A percentile compares a stretch with the other conserved stretches of the same genome.
These are phyloP conservation scores for Sindora glabra DNA, from an alignment of 306 rosid genomes.

Conservation along the genomic window DNA sequence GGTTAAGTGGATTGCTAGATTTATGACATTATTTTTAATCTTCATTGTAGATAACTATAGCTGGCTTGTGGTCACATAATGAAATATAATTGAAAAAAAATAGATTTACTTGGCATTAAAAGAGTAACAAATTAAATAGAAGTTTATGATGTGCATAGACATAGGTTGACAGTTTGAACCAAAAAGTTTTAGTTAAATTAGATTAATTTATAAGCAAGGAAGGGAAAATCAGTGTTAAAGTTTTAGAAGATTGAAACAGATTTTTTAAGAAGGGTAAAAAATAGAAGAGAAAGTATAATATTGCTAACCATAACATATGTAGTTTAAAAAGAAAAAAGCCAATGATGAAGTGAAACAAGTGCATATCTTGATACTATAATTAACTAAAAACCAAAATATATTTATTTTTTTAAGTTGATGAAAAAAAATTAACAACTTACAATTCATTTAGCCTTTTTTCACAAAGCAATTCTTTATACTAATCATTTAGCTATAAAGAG, in stretches of 20 bases:
- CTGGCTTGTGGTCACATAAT: constrained; percentile 76
- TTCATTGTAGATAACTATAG: constrained; percentile 58
- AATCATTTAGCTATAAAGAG: constrained; percentile 13
- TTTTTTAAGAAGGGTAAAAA: no score
- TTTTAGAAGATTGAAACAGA: constrained; percentile 65
- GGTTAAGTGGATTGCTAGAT: constrained; percentile 8
- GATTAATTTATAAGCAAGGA: constrained; percentile 66
- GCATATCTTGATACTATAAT: no score
- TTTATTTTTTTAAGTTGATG: no score
- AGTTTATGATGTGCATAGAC: constrained; percentile 45
- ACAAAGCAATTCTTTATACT: constrained; percentile 13
- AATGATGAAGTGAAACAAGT: constrained; percentile 5
- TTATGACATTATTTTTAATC: neutral
- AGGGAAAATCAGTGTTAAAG: constrained; percentile 46
- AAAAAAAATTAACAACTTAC: no score
- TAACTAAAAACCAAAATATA: neutral
- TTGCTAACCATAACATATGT: no score
- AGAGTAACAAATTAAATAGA: constrained; percentile 33
- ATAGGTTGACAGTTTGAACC: constrained; percentile 49
- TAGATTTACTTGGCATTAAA: constrained; percentile 31
- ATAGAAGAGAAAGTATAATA: no score
- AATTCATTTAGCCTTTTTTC: neutral
- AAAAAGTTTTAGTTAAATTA: constrained; percentile 64
- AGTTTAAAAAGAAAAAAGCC: neutral
- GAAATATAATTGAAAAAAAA: constrained; percentile 39